Percentiles rank a stretch among this genome's conserved stretches.
phyloP scores from a whole-genome alignment of 2,329 filamentous ascomycete genomes.

The Penicillium palitans region DNA sequence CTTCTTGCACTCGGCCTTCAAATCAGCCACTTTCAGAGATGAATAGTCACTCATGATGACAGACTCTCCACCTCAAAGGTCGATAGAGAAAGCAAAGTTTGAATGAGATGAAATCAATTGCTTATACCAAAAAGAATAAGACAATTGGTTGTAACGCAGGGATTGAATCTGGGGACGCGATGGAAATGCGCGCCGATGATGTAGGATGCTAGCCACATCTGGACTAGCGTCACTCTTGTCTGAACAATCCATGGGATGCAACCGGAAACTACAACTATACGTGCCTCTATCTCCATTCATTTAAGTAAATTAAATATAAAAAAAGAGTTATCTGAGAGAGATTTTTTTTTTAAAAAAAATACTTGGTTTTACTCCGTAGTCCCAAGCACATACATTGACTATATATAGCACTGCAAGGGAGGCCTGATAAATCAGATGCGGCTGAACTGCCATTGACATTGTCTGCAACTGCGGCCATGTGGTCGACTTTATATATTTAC shows the following conservation, averaged over 20 bases:
- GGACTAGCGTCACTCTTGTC: slow-evolving; percentile 15
- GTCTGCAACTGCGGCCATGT: background rate
- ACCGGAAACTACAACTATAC: background rate
- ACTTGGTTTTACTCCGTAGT: background rate
- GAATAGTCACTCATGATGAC: slow-evolving; percentile 54
- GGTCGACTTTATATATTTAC: background rate
- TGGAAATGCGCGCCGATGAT: slow-evolving; percentile 27
- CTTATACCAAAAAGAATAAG: background rate
- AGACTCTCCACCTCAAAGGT: slow-evolving; percentile 11
- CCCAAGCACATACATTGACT: background rate
- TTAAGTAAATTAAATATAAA: background rate
- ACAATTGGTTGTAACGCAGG: slow-evolving; percentile 7
- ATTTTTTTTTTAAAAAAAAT: accelerated
- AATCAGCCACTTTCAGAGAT: slow-evolving; percentile 70
- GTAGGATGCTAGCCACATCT: slow-evolving; percentile 17
- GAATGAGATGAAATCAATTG: background rate
- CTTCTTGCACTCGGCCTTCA: slow-evolving; percentile 72
- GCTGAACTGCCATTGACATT: background rate
- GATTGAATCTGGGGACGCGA: slow-evolving; percentile 24
- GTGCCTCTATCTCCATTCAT: background rate
- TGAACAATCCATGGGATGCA: background rate
- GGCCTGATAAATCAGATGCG: background rate
- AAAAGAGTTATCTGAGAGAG: no score
- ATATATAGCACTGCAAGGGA: background rate
- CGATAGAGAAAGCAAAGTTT: background rate